Evolutionary conservation across 2,329 filamentous ascomycete species (phyloP).

Genomic region (Pseudocercospora cruenta): DNA sequence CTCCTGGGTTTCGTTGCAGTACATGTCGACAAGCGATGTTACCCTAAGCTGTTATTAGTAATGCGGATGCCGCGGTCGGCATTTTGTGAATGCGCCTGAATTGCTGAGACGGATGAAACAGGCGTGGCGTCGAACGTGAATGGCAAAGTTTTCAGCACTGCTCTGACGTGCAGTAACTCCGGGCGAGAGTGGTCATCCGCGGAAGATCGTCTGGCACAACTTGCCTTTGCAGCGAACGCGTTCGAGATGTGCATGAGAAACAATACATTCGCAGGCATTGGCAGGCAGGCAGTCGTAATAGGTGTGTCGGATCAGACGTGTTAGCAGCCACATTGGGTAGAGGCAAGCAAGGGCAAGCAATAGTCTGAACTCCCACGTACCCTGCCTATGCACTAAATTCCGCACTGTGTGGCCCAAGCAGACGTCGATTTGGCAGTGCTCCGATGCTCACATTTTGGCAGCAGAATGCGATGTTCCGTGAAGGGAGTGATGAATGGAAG

Average conservation of each 20-base stretch:
- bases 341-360: conserved; percentile 13
- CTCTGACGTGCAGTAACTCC: conserved; percentile 17
- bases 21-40: conserved; percentile 12
- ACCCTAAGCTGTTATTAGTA: conserved; percentile 16
- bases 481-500: too few relatives aligned
- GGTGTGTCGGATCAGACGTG: conserved; percentile 4
- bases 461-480: too few relatives aligned
- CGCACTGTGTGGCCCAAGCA: conserved; percentile 9
- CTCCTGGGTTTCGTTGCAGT: neutral
- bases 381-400: conserved; percentile 11
- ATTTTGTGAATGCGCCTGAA: neutral
- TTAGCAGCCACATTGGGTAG: conserved; percentile 6
- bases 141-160: neutral
- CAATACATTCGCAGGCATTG: too few relatives aligned
- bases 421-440: neutral
- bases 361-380: conserved; percentile 2
- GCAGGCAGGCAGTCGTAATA: neutral
- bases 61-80: neutral
- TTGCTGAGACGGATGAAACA: conserved; percentile 15
- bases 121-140: conserved; percentile 8
- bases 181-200: neutral
- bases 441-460: neutral
- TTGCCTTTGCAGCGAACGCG: conserved; percentile 4
- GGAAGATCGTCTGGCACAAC: conserved; percentile 11
- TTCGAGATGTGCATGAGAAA: too few relatives aligned